A percentile compares a stretch with the other conserved stretches of the same genome.
Evolutionary conservation across 805 yeast genomes (phyloP).

Genomic region (Saccharomyces jurei): DNA sequence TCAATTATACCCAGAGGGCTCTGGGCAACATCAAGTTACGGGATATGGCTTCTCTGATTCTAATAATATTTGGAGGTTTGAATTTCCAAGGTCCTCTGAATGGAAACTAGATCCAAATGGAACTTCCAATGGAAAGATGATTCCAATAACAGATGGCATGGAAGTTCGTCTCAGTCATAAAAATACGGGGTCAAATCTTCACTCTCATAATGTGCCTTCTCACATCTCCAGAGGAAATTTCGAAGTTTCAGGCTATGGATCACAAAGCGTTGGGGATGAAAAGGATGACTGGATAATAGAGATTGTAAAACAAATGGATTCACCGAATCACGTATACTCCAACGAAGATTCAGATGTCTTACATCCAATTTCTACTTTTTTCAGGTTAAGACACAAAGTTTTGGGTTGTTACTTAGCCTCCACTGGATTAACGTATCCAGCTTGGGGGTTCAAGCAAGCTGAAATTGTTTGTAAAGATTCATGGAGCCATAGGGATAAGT

Average conservation of each 20-base stretch:
- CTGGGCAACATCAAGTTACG: constrained; percentile 70
- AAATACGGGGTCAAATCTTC: constrained; percentile 56
- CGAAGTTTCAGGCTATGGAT: constrained; percentile 73
- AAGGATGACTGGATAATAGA: constrained; percentile 77
- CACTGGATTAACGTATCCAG: constrained; percentile 73
- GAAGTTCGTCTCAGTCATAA: constrained; percentile 55
- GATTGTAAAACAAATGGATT: constrained; percentile 49
- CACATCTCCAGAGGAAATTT: constrained; percentile 47
- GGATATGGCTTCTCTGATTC: constrained; percentile 69
- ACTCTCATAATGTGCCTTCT: constrained; percentile 59
- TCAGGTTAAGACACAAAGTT: constrained; percentile 61
- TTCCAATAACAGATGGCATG: constrained; percentile 48
- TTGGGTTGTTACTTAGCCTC: constrained; percentile 82
- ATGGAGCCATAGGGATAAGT: constrained; percentile 61
- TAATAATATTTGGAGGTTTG: constrained; percentile 63
- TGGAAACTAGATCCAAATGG: constrained; percentile 27
- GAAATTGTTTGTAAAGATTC: constrained; percentile 80
- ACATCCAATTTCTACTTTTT: constrained; percentile 78
- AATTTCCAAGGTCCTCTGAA: constrained; percentile 38
- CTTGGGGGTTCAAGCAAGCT: constrained; percentile 97
- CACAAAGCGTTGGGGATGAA: constrained; percentile 52
- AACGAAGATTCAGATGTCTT: constrained; percentile 44
- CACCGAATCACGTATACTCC: constrained; percentile 21
- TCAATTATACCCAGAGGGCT: constrained; percentile 68
- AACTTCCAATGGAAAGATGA: constrained; percentile 9